Evolutionary conservation across 257 asterid genomes (phyloP).

Genomic region (Nicotiana tabacum): DNA sequence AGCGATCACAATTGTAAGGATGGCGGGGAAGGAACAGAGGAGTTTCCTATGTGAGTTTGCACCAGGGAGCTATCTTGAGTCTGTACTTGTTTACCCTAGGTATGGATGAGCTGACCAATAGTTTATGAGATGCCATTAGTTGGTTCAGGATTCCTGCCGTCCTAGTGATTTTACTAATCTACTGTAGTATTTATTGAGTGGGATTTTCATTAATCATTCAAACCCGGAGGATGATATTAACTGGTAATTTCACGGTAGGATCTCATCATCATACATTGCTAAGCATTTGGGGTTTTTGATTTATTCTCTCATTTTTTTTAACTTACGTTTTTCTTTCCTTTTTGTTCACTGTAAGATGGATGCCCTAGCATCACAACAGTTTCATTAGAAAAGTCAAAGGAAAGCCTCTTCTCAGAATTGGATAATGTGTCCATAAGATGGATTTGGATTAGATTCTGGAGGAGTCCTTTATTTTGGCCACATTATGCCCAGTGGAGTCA

Average conservation of each 20-base stretch:
- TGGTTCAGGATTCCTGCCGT: neutral
- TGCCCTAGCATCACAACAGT: neutral
- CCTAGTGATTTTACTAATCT: neutral
- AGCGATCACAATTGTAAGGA: neutral
- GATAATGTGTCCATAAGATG: neutral
- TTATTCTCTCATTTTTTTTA: neutral
- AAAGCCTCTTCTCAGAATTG: neutral
- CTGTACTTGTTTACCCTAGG: neutral
- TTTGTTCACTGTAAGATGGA: neutral
- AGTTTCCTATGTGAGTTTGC: neutral
- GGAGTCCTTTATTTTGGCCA: neutral
- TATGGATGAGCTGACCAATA: slow-evolving; percentile 4
- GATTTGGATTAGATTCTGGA: neutral
- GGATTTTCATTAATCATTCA: neutral
- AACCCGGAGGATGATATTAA: neutral
- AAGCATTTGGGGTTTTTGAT: neutral
- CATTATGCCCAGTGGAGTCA: neutral
- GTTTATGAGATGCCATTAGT: neutral
- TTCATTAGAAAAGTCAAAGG: neutral
- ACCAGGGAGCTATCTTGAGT: neutral
- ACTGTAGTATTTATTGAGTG: neutral
- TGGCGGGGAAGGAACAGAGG: neutral
- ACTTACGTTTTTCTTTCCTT: neutral
- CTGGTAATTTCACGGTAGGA: neutral
- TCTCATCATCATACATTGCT: neutral